phyloP scores from a whole-genome alignment of 163 green algal genomes.

The Volvox carteri region DNA sequence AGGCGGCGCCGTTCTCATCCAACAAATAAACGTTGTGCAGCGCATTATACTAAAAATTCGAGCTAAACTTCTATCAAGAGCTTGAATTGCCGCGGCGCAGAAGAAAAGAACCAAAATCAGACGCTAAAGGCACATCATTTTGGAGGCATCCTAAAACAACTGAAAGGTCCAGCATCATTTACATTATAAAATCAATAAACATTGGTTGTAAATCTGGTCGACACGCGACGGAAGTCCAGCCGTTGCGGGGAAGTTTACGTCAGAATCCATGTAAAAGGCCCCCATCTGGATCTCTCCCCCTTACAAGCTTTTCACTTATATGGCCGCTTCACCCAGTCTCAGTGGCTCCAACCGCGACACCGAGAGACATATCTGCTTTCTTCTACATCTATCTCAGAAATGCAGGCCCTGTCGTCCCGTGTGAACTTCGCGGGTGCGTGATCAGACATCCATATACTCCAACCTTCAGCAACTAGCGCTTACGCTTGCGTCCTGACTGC shows the following conservation, averaged over 20 bases:
- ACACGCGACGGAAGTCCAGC: conserved; percentile 3
- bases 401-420: conserved; percentile 55
- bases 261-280: conserved; percentile 26
- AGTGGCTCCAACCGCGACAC: conserved; percentile 27
- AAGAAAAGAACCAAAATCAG: no score
- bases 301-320: conserved; percentile 33
- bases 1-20: no score
- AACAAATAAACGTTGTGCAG: no score
- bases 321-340: background rate
- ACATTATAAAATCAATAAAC: no score
- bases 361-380: conserved; percentile 22
- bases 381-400: conserved; percentile 1
- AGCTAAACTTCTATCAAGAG: no score
- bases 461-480: background rate
- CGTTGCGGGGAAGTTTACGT: background rate
- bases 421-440: conserved; percentile 55
- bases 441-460: conserved; percentile 22
- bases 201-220: background rate
- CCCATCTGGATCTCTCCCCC: conserved; percentile 35
- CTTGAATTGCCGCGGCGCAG: no score
- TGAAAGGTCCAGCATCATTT: no score
- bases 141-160: no score
- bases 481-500: conserved; percentile 33
- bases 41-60: no score
- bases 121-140: no score